A percentile compares a stretch with the other conserved stretches of the same genome.
Conservation (phyloP, 129 eudicot genomes). For the Erigeron canadensis region DNA sequence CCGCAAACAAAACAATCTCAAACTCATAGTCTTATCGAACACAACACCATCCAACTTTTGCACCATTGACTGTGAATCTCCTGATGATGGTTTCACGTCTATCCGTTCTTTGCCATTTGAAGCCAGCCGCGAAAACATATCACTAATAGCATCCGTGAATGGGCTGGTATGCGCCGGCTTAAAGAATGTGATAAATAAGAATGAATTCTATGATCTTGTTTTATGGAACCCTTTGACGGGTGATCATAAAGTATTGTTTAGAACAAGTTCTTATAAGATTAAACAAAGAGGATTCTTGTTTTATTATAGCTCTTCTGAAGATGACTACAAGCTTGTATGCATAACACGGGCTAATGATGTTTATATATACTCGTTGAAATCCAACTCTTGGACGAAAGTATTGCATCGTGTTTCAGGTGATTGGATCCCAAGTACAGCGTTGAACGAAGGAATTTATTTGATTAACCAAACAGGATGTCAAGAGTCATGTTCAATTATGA, state of each 20-base stretch:
- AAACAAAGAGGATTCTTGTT: background rate
- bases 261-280: background rate
- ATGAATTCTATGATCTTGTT: background rate
- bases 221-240: constrained; percentile 18
- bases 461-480: background rate
- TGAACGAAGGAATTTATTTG: constrained; percentile 14
- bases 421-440: background rate
- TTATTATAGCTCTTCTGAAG: constrained; percentile 9
- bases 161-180: constrained; percentile 20
- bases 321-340: constrained; percentile 22
- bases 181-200: too few species aligned
- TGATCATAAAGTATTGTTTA: constrained; percentile 12
- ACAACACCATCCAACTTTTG: background rate
- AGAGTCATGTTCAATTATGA: background rate
- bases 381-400: background rate
- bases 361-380: constrained; percentile 20
- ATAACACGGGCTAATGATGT: background rate
- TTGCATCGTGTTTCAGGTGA: background rate
- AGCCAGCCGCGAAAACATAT: background rate
- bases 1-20: constrained; percentile 15
- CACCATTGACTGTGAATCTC: constrained; percentile 20
- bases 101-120: background rate
- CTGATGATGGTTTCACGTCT: background rate
- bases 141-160: background rate
- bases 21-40: background rate